Evolutionary conservation across 345 rosid genomes (phyloP).

Genomic region (Euphorbia lathyris): DNA sequence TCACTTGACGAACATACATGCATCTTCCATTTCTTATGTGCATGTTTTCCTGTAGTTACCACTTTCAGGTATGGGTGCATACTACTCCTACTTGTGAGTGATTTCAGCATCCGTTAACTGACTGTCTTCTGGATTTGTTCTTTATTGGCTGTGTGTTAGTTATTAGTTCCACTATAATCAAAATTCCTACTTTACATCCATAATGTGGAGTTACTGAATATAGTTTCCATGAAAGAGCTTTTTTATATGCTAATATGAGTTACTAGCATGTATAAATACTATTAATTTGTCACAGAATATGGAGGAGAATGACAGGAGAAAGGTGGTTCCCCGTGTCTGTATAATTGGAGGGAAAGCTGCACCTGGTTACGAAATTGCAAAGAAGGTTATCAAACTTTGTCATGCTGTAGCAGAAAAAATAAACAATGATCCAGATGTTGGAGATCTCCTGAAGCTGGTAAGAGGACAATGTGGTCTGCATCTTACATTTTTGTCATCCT

Average conservation of each 20-base stretch:
- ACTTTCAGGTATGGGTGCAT: too few relatives aligned
- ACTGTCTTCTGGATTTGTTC: background rate
- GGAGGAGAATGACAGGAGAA: constrained; percentile 36
- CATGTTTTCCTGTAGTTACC: background rate
- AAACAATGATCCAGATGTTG: constrained; percentile 42
- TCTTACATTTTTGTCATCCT: background rate
- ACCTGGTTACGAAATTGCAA: constrained; percentile 50
- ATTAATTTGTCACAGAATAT: constrained; percentile 30
- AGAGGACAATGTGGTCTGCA: constrained; percentile 7
- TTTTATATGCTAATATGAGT: background rate
- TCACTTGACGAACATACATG: background rate
- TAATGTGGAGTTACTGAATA: background rate
- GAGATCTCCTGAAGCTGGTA: constrained; percentile 47
- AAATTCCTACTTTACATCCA: background rate
- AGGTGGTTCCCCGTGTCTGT: constrained; percentile 51
- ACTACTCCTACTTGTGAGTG: too few relatives aligned
- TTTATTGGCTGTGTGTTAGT: background rate
- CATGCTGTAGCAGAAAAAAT: constrained; percentile 44
- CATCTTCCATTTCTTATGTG: background rate
- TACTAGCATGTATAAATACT: background rate
- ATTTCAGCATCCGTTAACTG: background rate
- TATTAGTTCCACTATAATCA: too few relatives aligned
- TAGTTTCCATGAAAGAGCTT: background rate
- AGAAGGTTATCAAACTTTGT: constrained; percentile 44
- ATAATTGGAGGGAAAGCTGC: constrained; percentile 55